Conservation (phyloP, 2,329 filamentous ascomycete genomes). For the Cordyceps fumosorosea region DNA sequence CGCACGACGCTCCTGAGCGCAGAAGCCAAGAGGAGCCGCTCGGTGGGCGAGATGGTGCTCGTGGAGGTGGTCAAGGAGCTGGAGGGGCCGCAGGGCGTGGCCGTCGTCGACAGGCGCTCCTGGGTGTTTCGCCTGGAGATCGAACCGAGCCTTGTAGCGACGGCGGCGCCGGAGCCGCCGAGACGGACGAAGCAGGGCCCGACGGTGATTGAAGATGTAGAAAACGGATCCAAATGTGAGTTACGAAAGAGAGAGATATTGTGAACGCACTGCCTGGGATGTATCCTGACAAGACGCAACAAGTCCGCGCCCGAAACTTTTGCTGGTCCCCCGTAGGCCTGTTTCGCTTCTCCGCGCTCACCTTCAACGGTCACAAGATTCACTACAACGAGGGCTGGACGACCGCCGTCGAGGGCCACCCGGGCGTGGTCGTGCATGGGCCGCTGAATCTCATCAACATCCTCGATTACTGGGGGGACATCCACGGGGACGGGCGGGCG, state of each 20-base stretch:
- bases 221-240: conserved; percentile 16
- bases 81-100: conserved; percentile 42
- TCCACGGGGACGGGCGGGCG: conserved; percentile 27
- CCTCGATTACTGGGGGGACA: conserved; percentile 59
- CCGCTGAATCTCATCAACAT: conserved; percentile 70
- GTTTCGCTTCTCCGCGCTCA: conserved; percentile 78
- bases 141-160: conserved; percentile 13
- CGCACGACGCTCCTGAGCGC: conserved; percentile 49
- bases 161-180: conserved; percentile 11
- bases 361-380: conserved; percentile 81
- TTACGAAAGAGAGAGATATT: neutral
- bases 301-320: conserved; percentile 22
- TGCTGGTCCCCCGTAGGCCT: conserved; percentile 46
- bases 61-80: conserved; percentile 59
- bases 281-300: too few relatives aligned
- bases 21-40: conserved; percentile 46
- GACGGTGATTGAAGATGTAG: conserved; percentile 15
- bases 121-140: conserved; percentile 40
- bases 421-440: conserved; percentile 69
- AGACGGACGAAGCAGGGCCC: conserved; percentile 13
- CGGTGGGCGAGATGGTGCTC: conserved; percentile 55
- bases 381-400: conserved; percentile 70
- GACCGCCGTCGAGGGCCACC: conserved; percentile 59
- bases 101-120: conserved; percentile 48
- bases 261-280: neutral